Percentiles rank a stretch among this genome's conserved stretches.
Conservation (phyloP, 2,329 filamentous ascomycete genomes). For the Tolypocladium endophyticum region DNA sequence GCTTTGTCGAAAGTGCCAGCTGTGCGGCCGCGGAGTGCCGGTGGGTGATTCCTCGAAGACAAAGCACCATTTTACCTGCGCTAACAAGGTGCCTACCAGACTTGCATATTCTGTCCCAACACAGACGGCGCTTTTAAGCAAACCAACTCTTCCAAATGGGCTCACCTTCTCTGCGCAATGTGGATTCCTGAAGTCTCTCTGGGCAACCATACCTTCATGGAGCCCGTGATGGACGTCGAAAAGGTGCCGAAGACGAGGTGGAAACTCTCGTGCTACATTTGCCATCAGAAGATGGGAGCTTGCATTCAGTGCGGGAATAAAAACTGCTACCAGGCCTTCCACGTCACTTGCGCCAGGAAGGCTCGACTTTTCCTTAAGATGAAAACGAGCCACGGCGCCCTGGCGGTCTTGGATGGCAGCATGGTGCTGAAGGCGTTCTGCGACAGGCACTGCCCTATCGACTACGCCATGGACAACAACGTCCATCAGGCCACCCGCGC, state of each 20-base stretch:
- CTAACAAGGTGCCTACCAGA: slow-evolving; percentile 33
- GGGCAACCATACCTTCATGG: slow-evolving; percentile 95
- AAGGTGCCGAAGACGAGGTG: slow-evolving; percentile 92
- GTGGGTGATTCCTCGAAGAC: slow-evolving; percentile 32
- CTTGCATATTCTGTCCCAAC: slow-evolving; percentile 97
- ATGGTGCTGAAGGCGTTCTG: slow-evolving; percentile 90
- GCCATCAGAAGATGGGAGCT: slow-evolving; percentile 92
- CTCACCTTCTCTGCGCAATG: slow-evolving; percentile 90
- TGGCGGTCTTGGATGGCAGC: slow-evolving; percentile 66
- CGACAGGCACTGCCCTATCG: slow-evolving; percentile 83
- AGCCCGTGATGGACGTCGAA: slow-evolving; percentile 94
- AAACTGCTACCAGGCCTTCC: slow-evolving; percentile 92
- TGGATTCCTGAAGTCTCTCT: slow-evolving; percentile 98
- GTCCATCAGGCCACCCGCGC: slow-evolving; percentile 71
- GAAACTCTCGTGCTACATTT: slow-evolving; percentile 93
- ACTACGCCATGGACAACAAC: slow-evolving; percentile 79
- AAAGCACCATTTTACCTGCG: not conserved
- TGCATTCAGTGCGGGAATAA: slow-evolving; percentile 99
- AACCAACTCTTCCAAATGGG: slow-evolving; percentile 92
- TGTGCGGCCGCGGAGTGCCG: slow-evolving; percentile 84
- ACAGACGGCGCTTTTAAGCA: slow-evolving; percentile 98
- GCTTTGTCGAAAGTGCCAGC: slow-evolving; percentile 92
- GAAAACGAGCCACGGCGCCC: slow-evolving; percentile 79
- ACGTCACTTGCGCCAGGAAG: slow-evolving; percentile 87
- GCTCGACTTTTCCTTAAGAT: slow-evolving; percentile 87